These are phyloP conservation scores for Kodamaea suecica DNA, from an alignment of 1,139 yeast genomes.

Conservation along the genomic window DNA sequence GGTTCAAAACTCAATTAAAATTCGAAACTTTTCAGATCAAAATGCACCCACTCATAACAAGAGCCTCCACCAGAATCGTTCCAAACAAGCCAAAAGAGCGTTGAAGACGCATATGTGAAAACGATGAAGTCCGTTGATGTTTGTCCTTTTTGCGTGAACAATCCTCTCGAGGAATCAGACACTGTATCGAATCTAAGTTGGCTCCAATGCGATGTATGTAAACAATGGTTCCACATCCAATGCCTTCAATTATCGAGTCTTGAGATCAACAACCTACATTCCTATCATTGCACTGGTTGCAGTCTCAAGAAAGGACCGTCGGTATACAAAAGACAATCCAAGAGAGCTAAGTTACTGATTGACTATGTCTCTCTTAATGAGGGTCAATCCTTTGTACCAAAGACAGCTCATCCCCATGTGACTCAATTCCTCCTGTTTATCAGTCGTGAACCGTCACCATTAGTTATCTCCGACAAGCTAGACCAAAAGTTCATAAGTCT, in stretches of 20 bases:
- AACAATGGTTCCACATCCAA: constrained; percentile 57
- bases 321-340: constrained; percentile 51
- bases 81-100: too few species aligned
- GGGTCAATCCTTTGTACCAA: constrained; percentile 60
- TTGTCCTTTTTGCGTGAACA: constrained; percentile 25
- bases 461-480: constrained; percentile 21
- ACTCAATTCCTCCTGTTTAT: constrained; percentile 26
- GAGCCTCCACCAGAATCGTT: too few species aligned
- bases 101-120: too few species aligned
- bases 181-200: constrained; percentile 31
- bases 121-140: constrained; percentile 10
- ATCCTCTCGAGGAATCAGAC: constrained; percentile 16
- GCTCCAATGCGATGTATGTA: constrained; percentile 63
- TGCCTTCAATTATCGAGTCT: constrained; percentile 44
- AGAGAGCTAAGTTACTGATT: constrained; percentile 50
- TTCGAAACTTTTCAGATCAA: too few species aligned
- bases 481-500: not conserved
- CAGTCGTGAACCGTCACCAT: not conserved
- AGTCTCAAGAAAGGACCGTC: constrained; percentile 49
- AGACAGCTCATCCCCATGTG: constrained; percentile 63
- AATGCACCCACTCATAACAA: too few species aligned
- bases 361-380: constrained; percentile 81
- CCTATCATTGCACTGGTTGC: constrained; percentile 59
- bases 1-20: too few species aligned
- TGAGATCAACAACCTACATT: constrained; percentile 39